phyloP scores from a whole-genome alignment of 768 basidiomycete genomes.

The Boletus speciosus region DNA sequence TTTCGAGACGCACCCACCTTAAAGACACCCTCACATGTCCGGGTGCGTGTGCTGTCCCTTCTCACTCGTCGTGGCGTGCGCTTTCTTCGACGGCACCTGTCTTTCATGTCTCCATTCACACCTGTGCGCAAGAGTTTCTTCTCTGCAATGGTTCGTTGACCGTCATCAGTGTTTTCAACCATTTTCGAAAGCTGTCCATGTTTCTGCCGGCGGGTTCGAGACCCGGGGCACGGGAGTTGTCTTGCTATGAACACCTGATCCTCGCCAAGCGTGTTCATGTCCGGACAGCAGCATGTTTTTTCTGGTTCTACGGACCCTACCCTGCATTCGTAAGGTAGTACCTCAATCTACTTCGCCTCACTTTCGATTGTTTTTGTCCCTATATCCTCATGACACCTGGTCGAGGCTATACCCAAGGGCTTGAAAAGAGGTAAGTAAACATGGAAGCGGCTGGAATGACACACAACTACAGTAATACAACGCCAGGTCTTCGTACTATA shows the following conservation, averaged over 20 bases:
- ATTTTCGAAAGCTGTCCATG: neutral
- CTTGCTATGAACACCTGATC: neutral
- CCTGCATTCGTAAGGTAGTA: neutral
- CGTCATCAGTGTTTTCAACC: neutral
- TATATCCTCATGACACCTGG: too few species aligned
- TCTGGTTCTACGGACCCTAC: neutral
- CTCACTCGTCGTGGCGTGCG: neutral
- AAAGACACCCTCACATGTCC: too few species aligned
- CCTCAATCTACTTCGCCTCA: neutral
- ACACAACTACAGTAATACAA: slow-evolving; percentile 2
- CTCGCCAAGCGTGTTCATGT: neutral
- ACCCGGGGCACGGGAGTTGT: neutral
- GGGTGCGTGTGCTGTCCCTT: too few species aligned
- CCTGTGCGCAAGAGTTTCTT: neutral
- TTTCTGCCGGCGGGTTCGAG: neutral
- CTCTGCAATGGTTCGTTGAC: neutral
- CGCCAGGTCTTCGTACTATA: slow-evolving; percentile 4
- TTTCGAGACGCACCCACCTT: neutral
- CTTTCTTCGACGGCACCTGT: neutral
- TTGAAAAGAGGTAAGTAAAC: neutral
- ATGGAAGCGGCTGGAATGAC: neutral
- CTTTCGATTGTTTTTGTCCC: neutral
- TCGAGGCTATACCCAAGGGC: neutral
- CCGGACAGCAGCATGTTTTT: neutral
- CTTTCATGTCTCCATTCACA: neutral